phyloP scores from a whole-genome alignment of 2,329 filamentous ascomycete genomes.

The Albifimbria verrucaria region DNA sequence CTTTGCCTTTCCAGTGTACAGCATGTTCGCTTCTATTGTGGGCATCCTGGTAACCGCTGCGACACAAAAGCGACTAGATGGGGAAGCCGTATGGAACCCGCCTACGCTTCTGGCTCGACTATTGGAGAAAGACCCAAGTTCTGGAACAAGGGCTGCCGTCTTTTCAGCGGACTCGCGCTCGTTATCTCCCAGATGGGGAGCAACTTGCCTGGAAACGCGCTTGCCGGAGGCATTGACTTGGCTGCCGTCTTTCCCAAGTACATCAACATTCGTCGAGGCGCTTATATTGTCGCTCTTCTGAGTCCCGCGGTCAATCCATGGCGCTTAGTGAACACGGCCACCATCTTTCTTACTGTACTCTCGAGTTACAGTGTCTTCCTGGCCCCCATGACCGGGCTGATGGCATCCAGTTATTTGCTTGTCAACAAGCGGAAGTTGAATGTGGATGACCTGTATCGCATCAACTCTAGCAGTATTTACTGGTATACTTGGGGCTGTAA shows the following conservation, averaged over 20 bases:
- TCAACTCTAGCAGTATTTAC: slow-evolving; percentile 28
- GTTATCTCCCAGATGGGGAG: slow-evolving; percentile 33
- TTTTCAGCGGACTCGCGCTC: slow-evolving; percentile 36
- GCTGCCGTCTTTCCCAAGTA: slow-evolving; percentile 32
- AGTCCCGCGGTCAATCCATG: slow-evolving; percentile 35
- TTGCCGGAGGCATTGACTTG: slow-evolving; percentile 37
- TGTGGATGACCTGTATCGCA: slow-evolving; percentile 31
- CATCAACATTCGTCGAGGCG: slow-evolving; percentile 35
- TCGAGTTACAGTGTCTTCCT: slow-evolving; percentile 35
- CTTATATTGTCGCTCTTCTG: slow-evolving; percentile 31
- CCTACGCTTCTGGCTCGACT: slow-evolving; percentile 30
- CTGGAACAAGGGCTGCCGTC: slow-evolving; percentile 31
- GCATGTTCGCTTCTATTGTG: slow-evolving; percentile 31
- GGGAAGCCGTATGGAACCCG: slow-evolving; percentile 35
- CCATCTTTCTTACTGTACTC: slow-evolving; percentile 31
- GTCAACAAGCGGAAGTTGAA: slow-evolving; percentile 31
- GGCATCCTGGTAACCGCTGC: slow-evolving; percentile 39
- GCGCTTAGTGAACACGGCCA: slow-evolving; percentile 33
- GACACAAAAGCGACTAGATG: slow-evolving; percentile 31
- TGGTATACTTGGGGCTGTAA: slow-evolving; percentile 38
- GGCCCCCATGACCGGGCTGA: slow-evolving; percentile 36
- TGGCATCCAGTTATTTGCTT: slow-evolving; percentile 32
- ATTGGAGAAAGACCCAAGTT: slow-evolving; percentile 22
- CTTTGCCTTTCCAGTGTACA: slow-evolving; percentile 32
- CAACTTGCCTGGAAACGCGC: slow-evolving; percentile 33